Percentiles rank a stretch among this genome's conserved stretches.
These are phyloP conservation scores for Fomitopsis pulvina DNA, from an alignment of 768 basidiomycete genomes.

Conservation along the genomic window DNA sequence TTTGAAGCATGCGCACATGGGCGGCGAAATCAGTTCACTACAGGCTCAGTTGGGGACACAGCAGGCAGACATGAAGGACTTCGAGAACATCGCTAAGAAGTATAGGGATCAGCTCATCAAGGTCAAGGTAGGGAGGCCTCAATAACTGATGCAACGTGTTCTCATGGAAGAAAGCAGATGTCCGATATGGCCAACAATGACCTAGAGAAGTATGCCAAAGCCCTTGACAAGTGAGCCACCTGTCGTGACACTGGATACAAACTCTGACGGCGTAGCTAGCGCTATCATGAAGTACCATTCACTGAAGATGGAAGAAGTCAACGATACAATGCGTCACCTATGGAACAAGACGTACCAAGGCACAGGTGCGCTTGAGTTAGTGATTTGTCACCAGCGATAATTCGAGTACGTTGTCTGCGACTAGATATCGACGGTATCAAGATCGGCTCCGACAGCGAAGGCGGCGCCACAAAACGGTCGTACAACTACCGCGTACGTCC, in stretches of 20 bases:
- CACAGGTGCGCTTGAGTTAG: slow-evolving; percentile 54
- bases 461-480: slow-evolving; percentile 81
- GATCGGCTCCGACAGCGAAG: slow-evolving; percentile 91
- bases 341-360: slow-evolving; percentile 99
- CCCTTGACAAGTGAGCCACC: slow-evolving; percentile 79
- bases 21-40: slow-evolving; percentile 76
- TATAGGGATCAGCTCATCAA: slow-evolving; percentile 90
- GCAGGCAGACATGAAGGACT: slow-evolving; percentile 74
- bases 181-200: slow-evolving; percentile 98
- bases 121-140: slow-evolving; percentile 67
- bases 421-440: slow-evolving; percentile 96
- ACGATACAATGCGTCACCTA: slow-evolving; percentile 92
- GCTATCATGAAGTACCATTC: slow-evolving; percentile 99
- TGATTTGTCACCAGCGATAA: not conserved
- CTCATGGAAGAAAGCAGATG: slow-evolving; percentile 50
- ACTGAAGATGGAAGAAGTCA: slow-evolving; percentile 99
- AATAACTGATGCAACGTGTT: not conserved
- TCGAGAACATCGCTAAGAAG: slow-evolving; percentile 76
- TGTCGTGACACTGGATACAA: not conserved
- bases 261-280: slow-evolving; percentile 35
- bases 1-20: slow-evolving; percentile 67
- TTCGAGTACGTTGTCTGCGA: not conserved
- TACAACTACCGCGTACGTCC: slow-evolving; percentile 90
- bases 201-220: slow-evolving; percentile 96
- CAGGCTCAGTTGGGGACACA: slow-evolving; percentile 57